Evolutionary conservation across 805 yeast species (phyloP).

Genomic region (Candida chauliodis): DNA sequence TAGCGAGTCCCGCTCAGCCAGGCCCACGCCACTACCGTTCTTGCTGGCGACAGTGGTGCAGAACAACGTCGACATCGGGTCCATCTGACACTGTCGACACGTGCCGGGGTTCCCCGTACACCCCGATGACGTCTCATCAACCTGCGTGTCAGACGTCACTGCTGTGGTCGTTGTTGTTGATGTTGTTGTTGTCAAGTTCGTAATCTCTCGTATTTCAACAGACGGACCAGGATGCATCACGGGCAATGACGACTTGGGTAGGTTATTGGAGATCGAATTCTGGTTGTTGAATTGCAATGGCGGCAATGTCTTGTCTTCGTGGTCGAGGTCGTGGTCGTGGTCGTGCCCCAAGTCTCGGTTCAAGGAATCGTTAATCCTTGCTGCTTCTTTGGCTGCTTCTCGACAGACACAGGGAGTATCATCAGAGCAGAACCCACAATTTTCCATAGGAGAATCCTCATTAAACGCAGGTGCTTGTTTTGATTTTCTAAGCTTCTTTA

Average conservation of each 20-base stretch:
- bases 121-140: too few species aligned
- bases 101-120: constrained; percentile 90
- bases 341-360: constrained; percentile 11
- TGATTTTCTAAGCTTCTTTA: constrained; percentile 25
- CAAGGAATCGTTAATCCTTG: constrained; percentile 29
- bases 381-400: constrained; percentile 61
- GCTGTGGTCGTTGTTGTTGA: constrained; percentile 12
- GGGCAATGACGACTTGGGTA: constrained; percentile 43
- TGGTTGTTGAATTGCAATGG: constrained; percentile 28
- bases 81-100: constrained; percentile 76
- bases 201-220: constrained; percentile 45
- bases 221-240: constrained; percentile 66
- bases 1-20: constrained; percentile 1
- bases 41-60: constrained; percentile 79
- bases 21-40: constrained; percentile 1
- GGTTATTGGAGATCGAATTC: constrained; percentile 10
- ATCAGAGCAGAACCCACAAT: constrained; percentile 93
- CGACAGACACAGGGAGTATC: constrained; percentile 91
- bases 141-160: too few species aligned
- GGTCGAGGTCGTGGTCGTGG: constrained; percentile 24
- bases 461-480: constrained; percentile 20
- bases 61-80: constrained; percentile 84
- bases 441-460: constrained; percentile 55
- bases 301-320: constrained; percentile 40
- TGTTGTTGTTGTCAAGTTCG: constrained; percentile 37